Conservation (phyloP, 495 filamentous ascomycete species). For the Rusavskia elegans region DNA sequence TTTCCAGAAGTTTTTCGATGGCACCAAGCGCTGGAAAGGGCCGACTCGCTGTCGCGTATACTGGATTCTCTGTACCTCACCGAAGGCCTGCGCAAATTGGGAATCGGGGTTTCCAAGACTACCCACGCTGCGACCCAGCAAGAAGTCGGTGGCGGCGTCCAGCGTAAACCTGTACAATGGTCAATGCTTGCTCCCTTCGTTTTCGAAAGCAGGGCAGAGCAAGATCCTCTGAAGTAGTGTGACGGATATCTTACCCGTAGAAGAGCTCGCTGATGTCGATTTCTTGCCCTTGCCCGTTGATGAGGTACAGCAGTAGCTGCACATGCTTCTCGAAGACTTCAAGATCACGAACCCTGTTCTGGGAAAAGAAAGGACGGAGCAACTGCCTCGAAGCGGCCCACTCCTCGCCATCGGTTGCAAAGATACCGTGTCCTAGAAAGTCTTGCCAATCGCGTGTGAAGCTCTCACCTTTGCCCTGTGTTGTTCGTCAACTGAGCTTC, state of each 20-base stretch:
- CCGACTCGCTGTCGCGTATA: slow-evolving; percentile 41
- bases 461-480: neutral
- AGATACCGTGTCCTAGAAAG: slow-evolving; percentile 68
- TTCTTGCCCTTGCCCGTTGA: slow-evolving; percentile 30
- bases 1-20: slow-evolving; percentile 39
- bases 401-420: slow-evolving; percentile 54
- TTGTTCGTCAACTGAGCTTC: too few species aligned
- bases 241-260: slow-evolving; percentile 9
- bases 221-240: too few species aligned
- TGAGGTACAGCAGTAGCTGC: slow-evolving; percentile 45
- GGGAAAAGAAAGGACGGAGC: slow-evolving; percentile 69
- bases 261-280: slow-evolving; percentile 27
- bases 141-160: slow-evolving; percentile 70
- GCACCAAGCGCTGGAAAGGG: slow-evolving; percentile 37
- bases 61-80: slow-evolving; percentile 55
- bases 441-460: slow-evolving; percentile 38
- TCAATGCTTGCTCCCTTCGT: neutral
- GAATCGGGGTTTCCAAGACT: slow-evolving; percentile 42
- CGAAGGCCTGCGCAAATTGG: slow-evolving; percentile 58
- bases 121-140: slow-evolving; percentile 62
- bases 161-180: slow-evolving; percentile 44
- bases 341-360: slow-evolving; percentile 65
- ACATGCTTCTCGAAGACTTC: slow-evolving; percentile 68
- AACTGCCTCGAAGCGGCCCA: slow-evolving; percentile 67
- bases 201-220: too few species aligned